Conservation (phyloP, 2,329 filamentous ascomycete genomes). For the Diaporthe vaccinii region DNA sequence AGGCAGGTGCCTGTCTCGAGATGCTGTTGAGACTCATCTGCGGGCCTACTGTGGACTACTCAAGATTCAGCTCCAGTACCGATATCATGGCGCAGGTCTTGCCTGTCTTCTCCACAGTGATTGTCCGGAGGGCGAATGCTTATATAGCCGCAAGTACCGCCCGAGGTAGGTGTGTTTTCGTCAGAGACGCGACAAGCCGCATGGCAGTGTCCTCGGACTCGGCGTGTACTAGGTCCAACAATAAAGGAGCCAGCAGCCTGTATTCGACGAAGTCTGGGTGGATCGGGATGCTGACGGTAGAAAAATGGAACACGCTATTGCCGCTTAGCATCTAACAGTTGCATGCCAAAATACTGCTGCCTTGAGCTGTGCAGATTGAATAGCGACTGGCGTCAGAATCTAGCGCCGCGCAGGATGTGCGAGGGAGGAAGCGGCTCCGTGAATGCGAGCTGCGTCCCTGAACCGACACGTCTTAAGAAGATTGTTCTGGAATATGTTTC, state of each 20-base stretch:
- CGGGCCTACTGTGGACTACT: background rate
- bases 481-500: constrained; percentile 27
- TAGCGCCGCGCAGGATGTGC: constrained; percentile 9
- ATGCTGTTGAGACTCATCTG: background rate
- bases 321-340: background rate
- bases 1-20: background rate
- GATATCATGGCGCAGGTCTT: background rate
- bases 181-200: background rate
- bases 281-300: background rate
- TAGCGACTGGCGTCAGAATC: background rate
- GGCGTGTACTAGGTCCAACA: background rate
- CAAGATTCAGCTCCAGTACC: background rate
- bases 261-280: background rate
- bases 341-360: constrained; percentile 20
- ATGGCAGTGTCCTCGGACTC: background rate
- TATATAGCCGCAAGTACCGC: background rate
- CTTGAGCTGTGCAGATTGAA: constrained; percentile 2
- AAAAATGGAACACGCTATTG: background rate
- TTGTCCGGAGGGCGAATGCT: background rate
- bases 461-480: background rate
- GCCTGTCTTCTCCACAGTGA: background rate
- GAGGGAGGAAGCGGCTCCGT: background rate
- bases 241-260: background rate
- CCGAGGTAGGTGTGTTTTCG: background rate
- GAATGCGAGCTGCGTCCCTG: background rate